Percentiles rank a stretch among this genome's conserved stretches.
These are phyloP conservation scores for Exobasidium cylindrosporum DNA, from an alignment of 1,284 basidiomycete genomes.

Conservation along the genomic window DNA sequence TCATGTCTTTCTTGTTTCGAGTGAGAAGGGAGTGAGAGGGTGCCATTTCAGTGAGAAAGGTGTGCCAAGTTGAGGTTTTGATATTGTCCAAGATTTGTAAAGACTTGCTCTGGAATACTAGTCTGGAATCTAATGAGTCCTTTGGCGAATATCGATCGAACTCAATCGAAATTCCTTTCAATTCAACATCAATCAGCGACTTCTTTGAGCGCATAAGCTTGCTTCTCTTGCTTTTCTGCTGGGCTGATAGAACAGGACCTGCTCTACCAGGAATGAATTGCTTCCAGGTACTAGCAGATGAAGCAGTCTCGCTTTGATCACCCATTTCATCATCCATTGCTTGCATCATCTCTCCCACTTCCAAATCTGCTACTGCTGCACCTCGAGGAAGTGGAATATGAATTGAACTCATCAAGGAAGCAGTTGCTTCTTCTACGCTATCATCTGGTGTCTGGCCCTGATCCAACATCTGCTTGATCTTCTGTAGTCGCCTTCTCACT, in stretches of 20 bases:
- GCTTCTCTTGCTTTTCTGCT: slow-evolving; percentile 44
- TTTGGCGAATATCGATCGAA: slow-evolving; percentile 37
- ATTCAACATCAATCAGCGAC: slow-evolving; percentile 77
- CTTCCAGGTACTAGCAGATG: slow-evolving; percentile 39
- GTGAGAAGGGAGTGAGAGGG: slow-evolving; percentile 57
- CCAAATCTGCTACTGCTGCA: slow-evolving; percentile 27
- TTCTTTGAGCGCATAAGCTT: slow-evolving; percentile 72
- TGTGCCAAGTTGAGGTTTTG: slow-evolving; percentile 96
- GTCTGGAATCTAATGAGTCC: slow-evolving; percentile 26
- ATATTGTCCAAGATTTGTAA: slow-evolving; percentile 94
- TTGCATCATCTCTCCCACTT: slow-evolving; percentile 66
- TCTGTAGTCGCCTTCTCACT: slow-evolving; percentile 79
- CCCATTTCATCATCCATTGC: slow-evolving; percentile 81
- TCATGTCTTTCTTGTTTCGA: slow-evolving; percentile 77
- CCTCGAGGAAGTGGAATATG: slow-evolving; percentile 58
- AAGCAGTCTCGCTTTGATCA: slow-evolving; percentile 57
- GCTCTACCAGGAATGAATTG: slow-evolving; percentile 21
- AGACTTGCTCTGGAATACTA: slow-evolving; percentile 56
- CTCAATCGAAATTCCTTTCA: slow-evolving; percentile 65
- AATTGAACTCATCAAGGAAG: slow-evolving; percentile 86
- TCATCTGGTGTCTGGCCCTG: slow-evolving; percentile 84
- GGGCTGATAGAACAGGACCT: neutral
- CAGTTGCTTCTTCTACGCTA: slow-evolving; percentile 71
- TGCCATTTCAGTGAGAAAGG: slow-evolving; percentile 70
- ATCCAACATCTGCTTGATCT: slow-evolving; percentile 90